Conservation (phyloP, 1,284 basidiomycete species). For the Fomes fomentarius region DNA sequence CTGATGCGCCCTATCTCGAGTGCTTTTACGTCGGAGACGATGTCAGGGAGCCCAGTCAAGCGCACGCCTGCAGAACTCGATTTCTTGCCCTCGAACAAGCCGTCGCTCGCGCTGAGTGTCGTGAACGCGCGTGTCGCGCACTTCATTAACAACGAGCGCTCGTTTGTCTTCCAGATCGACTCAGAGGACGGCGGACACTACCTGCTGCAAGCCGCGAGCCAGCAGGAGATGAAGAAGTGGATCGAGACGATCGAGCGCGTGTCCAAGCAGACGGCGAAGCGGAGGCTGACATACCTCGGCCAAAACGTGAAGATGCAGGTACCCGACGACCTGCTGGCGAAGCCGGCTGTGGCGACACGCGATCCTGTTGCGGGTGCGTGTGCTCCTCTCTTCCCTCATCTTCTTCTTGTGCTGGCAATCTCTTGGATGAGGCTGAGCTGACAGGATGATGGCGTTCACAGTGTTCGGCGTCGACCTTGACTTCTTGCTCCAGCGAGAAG, state of each 20-base stretch:
- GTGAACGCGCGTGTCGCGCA: constrained; percentile 69
- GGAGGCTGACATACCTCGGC: constrained; percentile 81
- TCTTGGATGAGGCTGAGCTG: neutral
- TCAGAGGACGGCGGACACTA: constrained; percentile 87
- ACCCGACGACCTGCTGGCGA: constrained; percentile 68
- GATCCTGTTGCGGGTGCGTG: constrained; percentile 68
- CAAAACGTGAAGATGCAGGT: constrained; percentile 69
- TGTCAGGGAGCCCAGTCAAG: constrained; percentile 45
- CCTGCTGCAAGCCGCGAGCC: constrained; percentile 70
- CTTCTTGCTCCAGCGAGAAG: constrained; percentile 69
- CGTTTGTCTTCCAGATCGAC: constrained; percentile 79
- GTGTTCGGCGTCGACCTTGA: constrained; percentile 81
- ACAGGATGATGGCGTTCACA: constrained; percentile 32
- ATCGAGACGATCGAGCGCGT: constrained; percentile 70
- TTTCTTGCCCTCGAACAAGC: constrained; percentile 69
- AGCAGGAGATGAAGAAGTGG: constrained; percentile 75
- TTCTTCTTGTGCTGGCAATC: neutral
- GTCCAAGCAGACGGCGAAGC: constrained; percentile 71
- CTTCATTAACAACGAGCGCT: constrained; percentile 77
- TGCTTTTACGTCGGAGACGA: constrained; percentile 69
- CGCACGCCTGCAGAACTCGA: constrained; percentile 74
- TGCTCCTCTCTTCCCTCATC: neutral
- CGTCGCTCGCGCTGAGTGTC: constrained; percentile 71
- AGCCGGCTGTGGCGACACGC: constrained; percentile 41
- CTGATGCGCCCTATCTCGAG: constrained; percentile 87